Evolutionary conservation across 768 basidiomycete species (phyloP), one percentile per base, ranked within the genome.

Genomic region (Coprinopsis cinerea): DNA sequence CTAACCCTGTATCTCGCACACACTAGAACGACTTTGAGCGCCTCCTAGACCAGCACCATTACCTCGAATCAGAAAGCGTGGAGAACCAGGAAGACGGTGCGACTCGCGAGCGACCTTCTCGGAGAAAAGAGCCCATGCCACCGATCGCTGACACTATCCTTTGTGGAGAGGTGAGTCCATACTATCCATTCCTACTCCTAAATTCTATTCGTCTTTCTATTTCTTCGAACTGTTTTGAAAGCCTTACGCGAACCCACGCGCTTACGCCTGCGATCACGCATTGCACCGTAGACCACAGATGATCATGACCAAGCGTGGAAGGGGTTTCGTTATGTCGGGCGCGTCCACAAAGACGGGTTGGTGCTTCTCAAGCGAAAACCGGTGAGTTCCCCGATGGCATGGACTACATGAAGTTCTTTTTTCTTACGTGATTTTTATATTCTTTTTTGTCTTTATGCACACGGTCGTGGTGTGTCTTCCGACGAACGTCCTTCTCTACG

Each of bases 251-350:
- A n/a, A n/a, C n/a, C n/a, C n/a, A n/a, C n/a, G n/a, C n/a, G n/a
- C n/a, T n/a, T n/a, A n/a, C n/a, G n/a, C n/a, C n/a, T n/a, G n/a
- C n/a, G n/a, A n/a, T n/a, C n/a, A n/a, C n/a, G n/a, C n/a, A n/a
- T n/a, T n/a, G n/a, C n/a, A n/a, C n/a, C n/a, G n/a, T 52, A 84
- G 82, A 84, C 82, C 1, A 66, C 74, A 39, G 64, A 57, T 41
- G 70, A 72, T 41, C 77, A 80, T 48, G 79, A 80, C 51, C 67
- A 69, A 32, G 81, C 81, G 6, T 89, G 87, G 84, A 83, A 80
- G 3, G 77, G 78, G 10, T 86, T 77, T 62, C 73, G 62, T 50
- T 79, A 82, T 58, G 67, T 70, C 10, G 87, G 87, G 43, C 68
- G 77, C 22, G 71, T 86, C 39, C 68, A 76, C 27, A 67, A 68